Percentiles rank a stretch among this genome's conserved stretches.
Evolutionary conservation across 2,329 filamentous ascomycete genomes (phyloP).

Genomic region (Curvularia spicifera): DNA sequence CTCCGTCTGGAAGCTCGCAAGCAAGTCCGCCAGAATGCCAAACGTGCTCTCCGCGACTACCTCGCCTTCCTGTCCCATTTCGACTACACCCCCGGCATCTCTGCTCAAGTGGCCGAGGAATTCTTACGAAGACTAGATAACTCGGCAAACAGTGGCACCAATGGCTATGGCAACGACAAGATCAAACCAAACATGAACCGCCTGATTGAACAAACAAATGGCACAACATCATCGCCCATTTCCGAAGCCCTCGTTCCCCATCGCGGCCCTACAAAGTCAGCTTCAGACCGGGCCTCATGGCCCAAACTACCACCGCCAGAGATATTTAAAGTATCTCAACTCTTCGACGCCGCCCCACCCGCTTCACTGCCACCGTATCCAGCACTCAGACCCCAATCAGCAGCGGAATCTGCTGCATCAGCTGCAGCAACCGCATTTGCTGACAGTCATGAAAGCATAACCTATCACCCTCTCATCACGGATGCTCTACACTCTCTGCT

Average conservation of each 20-base stretch:
- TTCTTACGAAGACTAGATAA: constrained; percentile 50
- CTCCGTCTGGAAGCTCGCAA: constrained; percentile 68
- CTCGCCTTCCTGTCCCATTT: constrained; percentile 73
- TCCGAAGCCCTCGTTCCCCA: constrained; percentile 56
- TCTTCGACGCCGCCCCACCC: constrained; percentile 75
- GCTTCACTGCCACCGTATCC: constrained; percentile 72
- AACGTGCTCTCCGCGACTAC: constrained; percentile 77
- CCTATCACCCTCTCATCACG: constrained; percentile 80
- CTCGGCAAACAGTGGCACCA: constrained; percentile 23
- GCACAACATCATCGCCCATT: constrained; percentile 28
- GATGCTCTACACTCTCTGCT: constrained; percentile 81
- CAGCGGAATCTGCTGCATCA: constrained; percentile 35
- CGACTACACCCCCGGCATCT: constrained; percentile 77
- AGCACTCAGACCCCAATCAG: constrained; percentile 38
- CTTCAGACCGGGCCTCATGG: constrained; percentile 49
- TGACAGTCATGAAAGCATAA: constrained; percentile 68
- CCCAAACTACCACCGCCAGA: constrained; percentile 58
- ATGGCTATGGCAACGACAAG: constrained; percentile 21
- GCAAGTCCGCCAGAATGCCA: constrained; percentile 74
- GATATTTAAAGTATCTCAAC: constrained; percentile 64
- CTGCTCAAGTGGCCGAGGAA: constrained; percentile 64
- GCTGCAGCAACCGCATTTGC: constrained; percentile 48
- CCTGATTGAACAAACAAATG: constrained; percentile 34
- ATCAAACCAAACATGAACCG: constrained; percentile 30
- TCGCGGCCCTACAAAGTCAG: constrained; percentile 38